Conservation (phyloP, 805 yeast species). For the Starmerella kuoi region DNA sequence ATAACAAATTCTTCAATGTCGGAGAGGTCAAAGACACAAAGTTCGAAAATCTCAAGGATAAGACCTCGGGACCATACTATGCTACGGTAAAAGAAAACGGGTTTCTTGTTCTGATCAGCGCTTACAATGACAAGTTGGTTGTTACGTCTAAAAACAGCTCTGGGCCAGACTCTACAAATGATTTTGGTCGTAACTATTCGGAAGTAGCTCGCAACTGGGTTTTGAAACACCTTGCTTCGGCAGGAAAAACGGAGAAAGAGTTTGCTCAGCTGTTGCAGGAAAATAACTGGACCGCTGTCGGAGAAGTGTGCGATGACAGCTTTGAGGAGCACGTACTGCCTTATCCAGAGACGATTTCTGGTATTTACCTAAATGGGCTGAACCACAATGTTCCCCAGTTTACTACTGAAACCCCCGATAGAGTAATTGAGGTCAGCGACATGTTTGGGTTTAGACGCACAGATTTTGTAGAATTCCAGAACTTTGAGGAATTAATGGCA, state of each 20-base stretch:
- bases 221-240: slow-evolving; percentile 37
- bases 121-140: slow-evolving; percentile 60
- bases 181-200: slow-evolving; percentile 52
- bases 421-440: slow-evolving; percentile 49
- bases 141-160: slow-evolving; percentile 89
- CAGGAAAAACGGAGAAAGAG: slow-evolving; percentile 34
- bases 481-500: slow-evolving; percentile 33
- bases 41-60: slow-evolving; percentile 34
- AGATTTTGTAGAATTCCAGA: slow-evolving; percentile 34
- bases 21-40: slow-evolving; percentile 49
- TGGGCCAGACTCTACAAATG: slow-evolving; percentile 40
- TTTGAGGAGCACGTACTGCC: slow-evolving; percentile 90
- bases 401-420: slow-evolving; percentile 47
- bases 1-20: slow-evolving; percentile 84
- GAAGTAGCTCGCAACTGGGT: slow-evolving; percentile 53
- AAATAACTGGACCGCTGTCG: slow-evolving; percentile 65
- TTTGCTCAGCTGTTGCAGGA: slow-evolving; percentile 46
- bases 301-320: slow-evolving; percentile 80
- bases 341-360: slow-evolving; percentile 54
- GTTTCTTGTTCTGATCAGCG: slow-evolving; percentile 75
- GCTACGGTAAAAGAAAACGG: slow-evolving; percentile 87
- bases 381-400: slow-evolving; percentile 57
- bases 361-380: slow-evolving; percentile 82
- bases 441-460: slow-evolving; percentile 57
- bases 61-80: slow-evolving; percentile 64